These are phyloP conservation scores for Fusarium subglutinans DNA, from an alignment of 2,329 filamentous ascomycete genomes.

Conservation along the genomic window DNA sequence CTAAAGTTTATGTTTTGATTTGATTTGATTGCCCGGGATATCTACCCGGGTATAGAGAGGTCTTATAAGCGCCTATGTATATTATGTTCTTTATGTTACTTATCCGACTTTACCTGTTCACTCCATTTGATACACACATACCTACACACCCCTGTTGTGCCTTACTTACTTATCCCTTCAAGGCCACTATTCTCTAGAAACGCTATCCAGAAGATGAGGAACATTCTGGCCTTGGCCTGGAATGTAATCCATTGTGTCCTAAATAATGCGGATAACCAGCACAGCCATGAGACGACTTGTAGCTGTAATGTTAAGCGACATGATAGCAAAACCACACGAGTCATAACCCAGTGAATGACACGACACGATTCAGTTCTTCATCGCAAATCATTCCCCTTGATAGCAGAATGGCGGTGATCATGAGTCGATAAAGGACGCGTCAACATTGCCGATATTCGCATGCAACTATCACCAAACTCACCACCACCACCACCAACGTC, in stretches of 20 bases:
- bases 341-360: neutral
- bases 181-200: neutral
- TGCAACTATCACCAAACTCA: slow-evolving; percentile 8
- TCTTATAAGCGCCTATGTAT: neutral
- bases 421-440: neutral
- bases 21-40: neutral
- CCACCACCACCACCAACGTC: neutral
- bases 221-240: neutral
- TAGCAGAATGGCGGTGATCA: neutral
- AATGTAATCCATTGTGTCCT: neutral
- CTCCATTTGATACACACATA: neutral
- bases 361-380: neutral
- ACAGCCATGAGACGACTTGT: neutral
- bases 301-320: neutral
- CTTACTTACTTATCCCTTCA: neutral
- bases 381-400: neutral
- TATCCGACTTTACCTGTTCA: neutral
- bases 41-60: neutral
- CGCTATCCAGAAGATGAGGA: neutral
- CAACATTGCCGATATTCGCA: slow-evolving; percentile 1
- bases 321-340: neutral
- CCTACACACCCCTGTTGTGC: neutral
- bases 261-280: neutral
- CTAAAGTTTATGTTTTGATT: neutral
- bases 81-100: neutral